Evolutionary conservation across 106 monocot genomes (phyloP).

Genomic region (Acorus gramineus): DNA sequence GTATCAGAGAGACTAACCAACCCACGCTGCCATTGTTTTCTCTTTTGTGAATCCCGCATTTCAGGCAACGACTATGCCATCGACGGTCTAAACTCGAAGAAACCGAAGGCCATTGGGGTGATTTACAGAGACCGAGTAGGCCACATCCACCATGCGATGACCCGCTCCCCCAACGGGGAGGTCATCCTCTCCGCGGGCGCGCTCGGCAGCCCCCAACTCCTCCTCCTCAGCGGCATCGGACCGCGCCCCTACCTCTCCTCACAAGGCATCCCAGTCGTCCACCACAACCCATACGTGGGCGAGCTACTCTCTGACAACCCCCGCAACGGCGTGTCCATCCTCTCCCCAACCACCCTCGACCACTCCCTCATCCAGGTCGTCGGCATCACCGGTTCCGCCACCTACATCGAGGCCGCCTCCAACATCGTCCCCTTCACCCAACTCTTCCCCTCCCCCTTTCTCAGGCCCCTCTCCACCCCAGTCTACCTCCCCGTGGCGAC

Average conservation of each 20-base stretch:
- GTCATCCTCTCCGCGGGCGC: conserved; percentile 67
- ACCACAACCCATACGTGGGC: conserved; percentile 48
- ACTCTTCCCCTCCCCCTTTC: conserved; percentile 17
- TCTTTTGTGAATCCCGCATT: neutral
- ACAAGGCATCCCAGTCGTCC: conserved; percentile 57
- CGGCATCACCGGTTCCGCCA: conserved; percentile 47
- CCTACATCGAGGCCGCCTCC: conserved; percentile 85
- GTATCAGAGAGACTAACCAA: too few species aligned
- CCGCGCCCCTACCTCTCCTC: conserved; percentile 51
- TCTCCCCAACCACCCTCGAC: conserved; percentile 51
- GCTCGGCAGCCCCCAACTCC: conserved; percentile 79
- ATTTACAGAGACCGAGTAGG: conserved; percentile 53
- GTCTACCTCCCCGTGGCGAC: conserved; percentile 62
- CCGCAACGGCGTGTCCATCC: conserved; percentile 72
- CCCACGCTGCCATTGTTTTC: neutral
- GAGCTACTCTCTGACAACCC: conserved; percentile 75
- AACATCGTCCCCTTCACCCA: conserved; percentile 46
- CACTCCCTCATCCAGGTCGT: conserved; percentile 93
- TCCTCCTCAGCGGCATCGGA: conserved; percentile 84
- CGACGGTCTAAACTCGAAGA: neutral
- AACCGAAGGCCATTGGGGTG: conserved; percentile 46
- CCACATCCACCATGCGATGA: conserved; percentile 45
- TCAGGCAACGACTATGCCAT: conserved; percentile 4
- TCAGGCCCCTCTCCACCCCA: conserved; percentile 27
- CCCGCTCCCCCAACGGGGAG: conserved; percentile 39